These are phyloP conservation scores for Pythium plurisporium DNA, from an alignment of 352 stramenopile genomes.

Conservation along the genomic window DNA sequence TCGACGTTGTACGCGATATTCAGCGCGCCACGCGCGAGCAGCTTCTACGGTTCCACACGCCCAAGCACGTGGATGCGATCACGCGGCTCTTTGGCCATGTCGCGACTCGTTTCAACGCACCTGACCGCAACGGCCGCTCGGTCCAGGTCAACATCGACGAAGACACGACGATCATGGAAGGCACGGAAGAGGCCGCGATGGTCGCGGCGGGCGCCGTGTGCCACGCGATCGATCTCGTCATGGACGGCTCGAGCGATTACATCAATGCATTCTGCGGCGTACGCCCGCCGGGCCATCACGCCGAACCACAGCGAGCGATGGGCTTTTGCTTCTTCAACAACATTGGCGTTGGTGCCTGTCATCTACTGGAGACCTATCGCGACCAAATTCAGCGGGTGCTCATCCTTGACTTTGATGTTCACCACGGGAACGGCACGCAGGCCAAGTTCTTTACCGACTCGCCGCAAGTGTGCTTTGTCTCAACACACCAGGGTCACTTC, in stretches of 20 bases:
- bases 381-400: constrained; percentile 46
- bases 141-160: constrained; percentile 29
- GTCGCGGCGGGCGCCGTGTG: constrained; percentile 30
- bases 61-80: constrained; percentile 27
- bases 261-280: constrained; percentile 54
- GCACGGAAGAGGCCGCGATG: constrained; percentile 29
- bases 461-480: constrained; percentile 39
- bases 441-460: constrained; percentile 65
- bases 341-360: constrained; percentile 66
- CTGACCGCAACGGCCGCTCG: neutral
- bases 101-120: neutral
- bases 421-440: constrained; percentile 88
- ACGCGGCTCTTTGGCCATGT: constrained; percentile 19
- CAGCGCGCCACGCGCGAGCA: constrained; percentile 22
- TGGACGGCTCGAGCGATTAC: constrained; percentile 17
- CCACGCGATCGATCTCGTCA: constrained; percentile 40
- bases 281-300: constrained; percentile 84
- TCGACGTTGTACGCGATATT: constrained; percentile 23
- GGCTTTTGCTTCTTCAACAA: constrained; percentile 90
- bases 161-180: constrained; percentile 32
- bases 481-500: constrained; percentile 51
- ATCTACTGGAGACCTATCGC: constrained; percentile 35
- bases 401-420: constrained; percentile 89
- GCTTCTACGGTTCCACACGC: constrained; percentile 32
- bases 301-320: constrained; percentile 58